These are phyloP conservation scores for Alternaria sp. DNA, from an alignment of 2,329 filamentous ascomycete species.

Conservation along the genomic window DNA sequence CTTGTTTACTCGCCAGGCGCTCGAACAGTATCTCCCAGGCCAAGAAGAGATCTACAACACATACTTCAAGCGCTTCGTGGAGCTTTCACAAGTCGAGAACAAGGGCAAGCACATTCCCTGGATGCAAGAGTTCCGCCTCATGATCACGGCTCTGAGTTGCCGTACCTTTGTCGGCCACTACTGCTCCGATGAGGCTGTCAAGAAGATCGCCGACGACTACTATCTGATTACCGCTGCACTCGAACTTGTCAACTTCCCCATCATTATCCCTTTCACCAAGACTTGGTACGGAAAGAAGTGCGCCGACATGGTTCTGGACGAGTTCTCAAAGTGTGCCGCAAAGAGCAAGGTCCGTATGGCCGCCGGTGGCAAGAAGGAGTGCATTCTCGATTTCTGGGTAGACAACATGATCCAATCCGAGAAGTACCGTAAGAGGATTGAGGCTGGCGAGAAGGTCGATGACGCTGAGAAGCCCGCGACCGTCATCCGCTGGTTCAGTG, in stretches of 20 bases:
- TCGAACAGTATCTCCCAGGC: slow-evolving; percentile 87
- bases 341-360: slow-evolving; percentile 94
- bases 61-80: slow-evolving; percentile 83
- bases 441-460: slow-evolving; percentile 67
- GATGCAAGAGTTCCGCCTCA: slow-evolving; percentile 91
- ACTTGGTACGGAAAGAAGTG: slow-evolving; percentile 98
- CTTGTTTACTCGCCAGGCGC: slow-evolving; percentile 89
- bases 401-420: slow-evolving; percentile 81
- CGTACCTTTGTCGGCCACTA: slow-evolving; percentile 98
- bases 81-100: slow-evolving; percentile 74
- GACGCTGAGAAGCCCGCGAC: slow-evolving; percentile 82
- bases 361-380: slow-evolving; percentile 83
- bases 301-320: slow-evolving; percentile 86
- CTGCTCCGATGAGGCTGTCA: slow-evolving; percentile 87
- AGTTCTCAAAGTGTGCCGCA: slow-evolving; percentile 90
- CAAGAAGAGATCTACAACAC: slow-evolving; percentile 91
- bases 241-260: slow-evolving; percentile 87
- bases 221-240: slow-evolving; percentile 95
- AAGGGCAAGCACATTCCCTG: slow-evolving; percentile 80
- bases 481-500: slow-evolving; percentile 84
- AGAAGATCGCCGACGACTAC: slow-evolving; percentile 96
- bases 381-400: slow-evolving; percentile 97
- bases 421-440: slow-evolving; percentile 80
- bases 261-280: slow-evolving; percentile 94
- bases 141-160: slow-evolving; percentile 94